A percentile compares a stretch with the other conserved stretches of the same genome.
Evolutionary conservation across 371 early-diverging fungal species (phyloP).

Genomic region (Mortierella sp.): DNA sequence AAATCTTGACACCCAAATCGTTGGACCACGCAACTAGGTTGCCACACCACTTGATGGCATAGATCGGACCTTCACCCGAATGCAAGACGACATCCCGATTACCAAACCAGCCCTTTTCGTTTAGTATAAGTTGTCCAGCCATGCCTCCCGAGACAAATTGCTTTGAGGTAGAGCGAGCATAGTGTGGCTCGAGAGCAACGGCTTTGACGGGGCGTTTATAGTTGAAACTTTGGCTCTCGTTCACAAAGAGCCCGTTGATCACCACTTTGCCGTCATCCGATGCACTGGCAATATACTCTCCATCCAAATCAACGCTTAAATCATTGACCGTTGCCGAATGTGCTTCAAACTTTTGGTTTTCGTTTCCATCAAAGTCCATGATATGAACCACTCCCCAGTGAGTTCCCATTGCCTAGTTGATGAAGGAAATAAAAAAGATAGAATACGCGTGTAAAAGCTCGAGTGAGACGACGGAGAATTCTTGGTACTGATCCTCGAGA

Average conservation of each 20-base stretch:
- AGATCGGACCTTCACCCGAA: constrained; percentile 91
- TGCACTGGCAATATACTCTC: constrained; percentile 91
- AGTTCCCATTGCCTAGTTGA: constrained; percentile 87
- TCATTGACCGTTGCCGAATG: constrained; percentile 88
- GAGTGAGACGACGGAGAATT: constrained; percentile 1
- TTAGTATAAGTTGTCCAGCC: constrained; percentile 86
- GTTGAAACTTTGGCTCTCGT: constrained; percentile 70
- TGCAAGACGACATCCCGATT: constrained; percentile 79
- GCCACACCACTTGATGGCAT: constrained; percentile 85
- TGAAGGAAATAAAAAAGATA: background rate
- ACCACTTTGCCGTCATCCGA: constrained; percentile 93
- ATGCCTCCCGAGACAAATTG: constrained; percentile 92
- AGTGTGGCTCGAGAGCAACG: constrained; percentile 90
- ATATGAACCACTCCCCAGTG: constrained; percentile 93
- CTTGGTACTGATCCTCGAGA: background rate
- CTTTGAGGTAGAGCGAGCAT: constrained; percentile 71
- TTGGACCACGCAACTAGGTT: constrained; percentile 93
- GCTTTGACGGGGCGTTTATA: constrained; percentile 91
- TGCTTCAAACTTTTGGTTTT: constrained; percentile 79
- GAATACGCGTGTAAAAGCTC: background rate
- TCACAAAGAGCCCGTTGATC: constrained; percentile 76
- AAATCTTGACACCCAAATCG: constrained; percentile 88
- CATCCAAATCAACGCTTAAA: constrained; percentile 84
- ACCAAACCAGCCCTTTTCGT: constrained; percentile 75
- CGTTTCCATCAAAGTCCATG: constrained; percentile 92